phyloP scores from a whole-genome alignment of 495 filamentous ascomycete genomes.

The Cenococcum geophilum region DNA sequence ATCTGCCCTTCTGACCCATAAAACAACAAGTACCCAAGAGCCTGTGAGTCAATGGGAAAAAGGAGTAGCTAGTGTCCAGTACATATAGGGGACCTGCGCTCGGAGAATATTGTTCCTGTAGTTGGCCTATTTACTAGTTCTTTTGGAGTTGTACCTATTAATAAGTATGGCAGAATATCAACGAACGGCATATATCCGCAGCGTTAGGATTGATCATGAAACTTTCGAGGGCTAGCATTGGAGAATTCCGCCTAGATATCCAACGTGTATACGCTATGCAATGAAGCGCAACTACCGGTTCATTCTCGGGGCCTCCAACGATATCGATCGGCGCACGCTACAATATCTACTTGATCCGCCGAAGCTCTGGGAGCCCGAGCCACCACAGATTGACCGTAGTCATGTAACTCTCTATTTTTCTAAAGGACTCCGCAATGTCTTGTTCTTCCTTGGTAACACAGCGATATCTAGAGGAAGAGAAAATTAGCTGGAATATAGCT shows the following conservation, averaged over 20 bases:
- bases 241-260: not conserved
- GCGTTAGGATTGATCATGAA: not conserved
- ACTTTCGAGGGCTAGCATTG: not conserved
- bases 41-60: not conserved
- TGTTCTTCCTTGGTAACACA: not conserved
- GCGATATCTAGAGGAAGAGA: not conserved
- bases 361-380: not conserved
- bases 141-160: too few species aligned
- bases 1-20: too few species aligned
- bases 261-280: not conserved
- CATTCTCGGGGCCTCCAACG: not conserved
- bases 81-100: not conserved
- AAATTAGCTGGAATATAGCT: not conserved
- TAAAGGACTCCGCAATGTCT: not conserved
- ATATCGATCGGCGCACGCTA: not conserved
- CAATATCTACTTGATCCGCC: not conserved
- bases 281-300: not conserved
- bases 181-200: conserved; percentile 1
- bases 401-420: not conserved
- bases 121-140: not conserved
- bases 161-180: not conserved
- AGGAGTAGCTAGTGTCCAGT: not conserved
- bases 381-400: not conserved
- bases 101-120: not conserved
- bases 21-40: not conserved